Evolutionary conservation across 805 yeast genomes (phyloP).

Genomic region (Cyberlindnera mrakii): DNA sequence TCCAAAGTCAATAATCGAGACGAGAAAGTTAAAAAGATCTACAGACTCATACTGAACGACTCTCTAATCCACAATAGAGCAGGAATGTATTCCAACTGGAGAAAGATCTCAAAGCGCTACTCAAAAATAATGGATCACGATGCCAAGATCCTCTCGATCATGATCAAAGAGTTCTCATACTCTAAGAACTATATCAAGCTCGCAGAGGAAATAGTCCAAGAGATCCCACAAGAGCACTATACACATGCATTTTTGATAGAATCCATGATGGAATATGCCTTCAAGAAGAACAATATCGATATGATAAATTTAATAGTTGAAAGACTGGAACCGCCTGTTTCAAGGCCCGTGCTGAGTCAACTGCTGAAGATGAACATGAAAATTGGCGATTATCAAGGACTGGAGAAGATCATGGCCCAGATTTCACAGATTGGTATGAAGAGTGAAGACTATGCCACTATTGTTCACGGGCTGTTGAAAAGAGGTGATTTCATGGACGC

Average conservation of each 20-base stretch:
- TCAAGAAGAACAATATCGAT: constrained; percentile 3
- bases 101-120: constrained; percentile 7
- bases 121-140: constrained; percentile 16
- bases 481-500: constrained; percentile 9
- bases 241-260: constrained; percentile 9
- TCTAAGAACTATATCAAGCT: constrained; percentile 7
- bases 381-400: constrained; percentile 13
- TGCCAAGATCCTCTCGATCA: constrained; percentile 6
- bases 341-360: constrained; percentile 11
- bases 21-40: constrained; percentile 3
- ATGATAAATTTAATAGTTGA: constrained; percentile 14
- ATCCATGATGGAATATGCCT: constrained; percentile 11
- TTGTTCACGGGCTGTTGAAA: constrained; percentile 14
- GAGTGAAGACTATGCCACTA: constrained; percentile 14
- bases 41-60: constrained; percentile 13
- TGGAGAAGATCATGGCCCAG: constrained; percentile 17
- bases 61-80: constrained; percentile 12
- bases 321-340: constrained; percentile 10
- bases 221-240: constrained; percentile 9
- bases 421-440: constrained; percentile 12
- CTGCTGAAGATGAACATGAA: constrained; percentile 15
- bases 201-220: constrained; percentile 15
- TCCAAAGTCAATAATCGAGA: constrained; percentile 3
- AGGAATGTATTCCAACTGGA: constrained; percentile 20
- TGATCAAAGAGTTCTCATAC: constrained; percentile 11